Evolutionary conservation across 1,284 basidiomycete species (phyloP).

Genomic region (Fomitopsis betulina): DNA sequence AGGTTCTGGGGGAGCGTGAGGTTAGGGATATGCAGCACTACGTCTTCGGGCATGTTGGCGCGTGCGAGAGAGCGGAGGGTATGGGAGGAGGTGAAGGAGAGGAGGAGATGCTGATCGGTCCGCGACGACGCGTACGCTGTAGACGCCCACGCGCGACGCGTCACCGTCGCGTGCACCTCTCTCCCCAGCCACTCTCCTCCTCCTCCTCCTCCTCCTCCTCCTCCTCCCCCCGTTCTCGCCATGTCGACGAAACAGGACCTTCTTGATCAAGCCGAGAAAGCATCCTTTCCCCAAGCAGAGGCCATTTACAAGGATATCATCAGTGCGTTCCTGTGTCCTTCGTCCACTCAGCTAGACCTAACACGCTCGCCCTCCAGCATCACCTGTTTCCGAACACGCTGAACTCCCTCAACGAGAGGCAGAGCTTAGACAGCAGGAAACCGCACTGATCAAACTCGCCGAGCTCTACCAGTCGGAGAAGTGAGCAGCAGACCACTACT

Average conservation of each 20-base stretch:
- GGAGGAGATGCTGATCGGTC: background rate
- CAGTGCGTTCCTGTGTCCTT: slow-evolving; percentile 21
- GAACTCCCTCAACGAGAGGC: slow-evolving; percentile 42
- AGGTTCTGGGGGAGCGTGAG: slow-evolving; percentile 74
- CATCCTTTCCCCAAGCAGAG: slow-evolving; percentile 53
- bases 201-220: slow-evolving; percentile 15
- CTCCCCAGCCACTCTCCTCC: slow-evolving; percentile 7
- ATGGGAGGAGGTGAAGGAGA: background rate
- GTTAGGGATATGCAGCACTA: slow-evolving; percentile 83
- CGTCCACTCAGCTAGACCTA: background rate
- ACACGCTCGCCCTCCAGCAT: slow-evolving; percentile 9
- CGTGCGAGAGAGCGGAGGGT: background rate
- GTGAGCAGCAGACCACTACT: slow-evolving; percentile 36
- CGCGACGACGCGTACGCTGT: slow-evolving; percentile 11
- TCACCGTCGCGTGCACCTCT: slow-evolving; percentile 24
- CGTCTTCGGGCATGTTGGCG: slow-evolving; percentile 74
- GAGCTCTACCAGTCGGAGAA: slow-evolving; percentile 84
- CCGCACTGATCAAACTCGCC: slow-evolving; percentile 83
- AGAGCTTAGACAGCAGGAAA: slow-evolving; percentile 78
- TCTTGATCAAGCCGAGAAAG: slow-evolving; percentile 45
- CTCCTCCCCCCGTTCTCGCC: slow-evolving; percentile 2
- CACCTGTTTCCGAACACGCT: slow-evolving; percentile 20
- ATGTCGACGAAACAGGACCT: slow-evolving; percentile 41
- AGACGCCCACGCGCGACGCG: slow-evolving; percentile 41
- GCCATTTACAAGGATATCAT: slow-evolving; percentile 69